Base-by-base conservation (phyloP, 2,329 filamentous ascomycete genomes). In the Penicillium digitatum region DNA sequence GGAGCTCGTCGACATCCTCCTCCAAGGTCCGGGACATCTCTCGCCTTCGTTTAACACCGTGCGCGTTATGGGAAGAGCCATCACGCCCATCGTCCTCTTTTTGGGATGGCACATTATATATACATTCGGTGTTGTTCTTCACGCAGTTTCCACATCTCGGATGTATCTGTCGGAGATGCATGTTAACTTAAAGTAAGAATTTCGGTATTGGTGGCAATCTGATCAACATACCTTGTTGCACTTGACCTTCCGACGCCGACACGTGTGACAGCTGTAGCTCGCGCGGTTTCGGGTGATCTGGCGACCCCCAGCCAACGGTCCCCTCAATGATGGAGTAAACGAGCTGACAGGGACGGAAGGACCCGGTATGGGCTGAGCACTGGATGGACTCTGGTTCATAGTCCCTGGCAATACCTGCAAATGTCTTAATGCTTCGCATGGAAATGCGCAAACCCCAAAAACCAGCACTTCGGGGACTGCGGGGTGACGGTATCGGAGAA, bases 221-320 rank as follows among this genome's bases (percentile, higher is more conserved):
- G 18, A 27, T 39, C 12, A 20, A 54, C 34, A 10, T 61, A 70
- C 68, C 65, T 77, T 77, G 62, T 76, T 71, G 57, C 76, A 79
- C 69, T 78, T 78, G 46, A 79, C 74, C 59, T 79, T 79, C 29
- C 76, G 70, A 54, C 73, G 66, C 45, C 76, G 72, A 64, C 76
- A 79, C 1, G 69, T 75, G 60, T 77, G 72, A 56, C 77, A 79
- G 59, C 74, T 77, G 59, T 78, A 78, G 59, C 76, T 78, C 32
- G 74, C 70, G 46, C 77, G 73, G 44, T 75, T 78, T 18, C 77
- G 73, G 35, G 76, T 79, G 48, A 79, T 79, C 52, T 78, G 76
- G 48, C 75, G 75, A 39, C 68, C 68, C 34, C 64, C 58, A 4
- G 59, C 61, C 26, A 72, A 54, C 37, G 61, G 52, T 14, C 46